These are phyloP conservation scores for Emericellopsis atlantica DNA, from an alignment of 2,329 filamentous ascomycete genomes.

Conservation along the genomic window DNA sequence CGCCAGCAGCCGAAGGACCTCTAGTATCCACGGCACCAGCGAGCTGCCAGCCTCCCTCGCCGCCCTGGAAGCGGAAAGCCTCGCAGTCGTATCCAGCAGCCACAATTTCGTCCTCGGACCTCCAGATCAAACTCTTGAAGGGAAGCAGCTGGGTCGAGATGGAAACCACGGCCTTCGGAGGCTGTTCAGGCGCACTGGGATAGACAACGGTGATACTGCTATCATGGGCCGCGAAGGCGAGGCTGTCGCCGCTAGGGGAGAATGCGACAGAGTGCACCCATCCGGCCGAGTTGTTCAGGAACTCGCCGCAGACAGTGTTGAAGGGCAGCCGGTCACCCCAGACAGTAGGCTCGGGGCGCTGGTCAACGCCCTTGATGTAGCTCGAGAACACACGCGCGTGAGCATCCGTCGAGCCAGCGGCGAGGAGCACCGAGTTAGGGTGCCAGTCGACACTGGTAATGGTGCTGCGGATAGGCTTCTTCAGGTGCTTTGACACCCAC, in stretches of 20 bases:
- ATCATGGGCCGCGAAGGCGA: conserved; percentile 91
- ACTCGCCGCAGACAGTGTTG: conserved; percentile 97
- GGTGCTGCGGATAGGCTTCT: conserved; percentile 96
- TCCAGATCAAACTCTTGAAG: conserved; percentile 90
- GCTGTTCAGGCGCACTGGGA: conserved; percentile 79
- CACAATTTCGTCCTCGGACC: conserved; percentile 81
- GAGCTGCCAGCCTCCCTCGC: conserved; percentile 70
- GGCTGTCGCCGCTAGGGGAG: conserved; percentile 81
- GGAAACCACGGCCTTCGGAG: conserved; percentile 80
- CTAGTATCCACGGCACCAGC: conserved; percentile 71
- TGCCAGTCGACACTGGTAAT: conserved; percentile 95
- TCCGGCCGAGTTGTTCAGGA: conserved; percentile 86
- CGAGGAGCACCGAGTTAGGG: conserved; percentile 89
- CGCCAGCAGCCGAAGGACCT: conserved; percentile 45
- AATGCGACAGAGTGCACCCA: conserved; percentile 94
- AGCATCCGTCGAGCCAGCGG: conserved; percentile 92
- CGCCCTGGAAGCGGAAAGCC: conserved; percentile 78
- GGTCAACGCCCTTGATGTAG: conserved; percentile 92
- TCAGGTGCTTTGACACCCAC: conserved; percentile 99
- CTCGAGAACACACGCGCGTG: conserved; percentile 90
- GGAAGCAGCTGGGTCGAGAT: conserved; percentile 83
- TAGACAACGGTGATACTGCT: conserved; percentile 96
- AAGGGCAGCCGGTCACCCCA: conserved; percentile 96
- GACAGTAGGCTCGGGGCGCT: conserved; percentile 68
- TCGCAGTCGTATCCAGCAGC: conserved; percentile 87